Evolutionary conservation across 1,284 basidiomycete species (phyloP), one percentile per base, ranked within the genome.

Genomic region (Ustilago tritici): DNA sequence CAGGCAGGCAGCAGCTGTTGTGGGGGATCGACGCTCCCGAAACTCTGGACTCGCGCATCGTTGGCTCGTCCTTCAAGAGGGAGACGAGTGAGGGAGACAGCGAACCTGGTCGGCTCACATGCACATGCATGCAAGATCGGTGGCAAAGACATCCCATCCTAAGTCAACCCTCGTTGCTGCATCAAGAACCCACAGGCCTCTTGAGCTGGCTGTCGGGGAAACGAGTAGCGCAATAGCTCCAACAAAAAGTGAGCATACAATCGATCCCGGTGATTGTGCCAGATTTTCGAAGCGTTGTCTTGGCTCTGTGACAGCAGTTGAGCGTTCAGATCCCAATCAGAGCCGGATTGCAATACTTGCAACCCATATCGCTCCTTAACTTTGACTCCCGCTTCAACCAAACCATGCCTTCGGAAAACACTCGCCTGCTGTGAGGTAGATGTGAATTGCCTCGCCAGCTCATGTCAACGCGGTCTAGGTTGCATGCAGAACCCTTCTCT

Each of bases 71-170:
- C 14, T 17, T 14, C 23, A 28, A 28, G 23, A 28, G 23, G 23
- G 23, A 6, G 11, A 41, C 40, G 17, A 15, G 40, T 14, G 40
- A 41, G 40, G 14, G 40, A 41, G 14, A 14, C 7, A 41, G 40
- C 14, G 15, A 17, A 28, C 10, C 46, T 8, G 4, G 23, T 7
- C 11, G 34, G 57, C 57, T 59, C 47, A 54, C 40, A 61, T 55
- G 52, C 52, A 61, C 15, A 54, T 61, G 60, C 60, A 55, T 61
- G 52, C 60, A 54, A 19, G 40, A 31, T 47, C 60, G 17, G 47
- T 43, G 60, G 52, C 60, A 47, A 55, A 61, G 52, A 55, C 60
- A 47, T 41, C 40, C 14, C 15, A 6, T 41, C 3, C 40, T 41
- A 17, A 12, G 9, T 28, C 23, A 28, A 28, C 23, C 23, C 23